phyloP scores from a whole-genome alignment of 148 eudicot species.

The Nyssa sinensis region DNA sequence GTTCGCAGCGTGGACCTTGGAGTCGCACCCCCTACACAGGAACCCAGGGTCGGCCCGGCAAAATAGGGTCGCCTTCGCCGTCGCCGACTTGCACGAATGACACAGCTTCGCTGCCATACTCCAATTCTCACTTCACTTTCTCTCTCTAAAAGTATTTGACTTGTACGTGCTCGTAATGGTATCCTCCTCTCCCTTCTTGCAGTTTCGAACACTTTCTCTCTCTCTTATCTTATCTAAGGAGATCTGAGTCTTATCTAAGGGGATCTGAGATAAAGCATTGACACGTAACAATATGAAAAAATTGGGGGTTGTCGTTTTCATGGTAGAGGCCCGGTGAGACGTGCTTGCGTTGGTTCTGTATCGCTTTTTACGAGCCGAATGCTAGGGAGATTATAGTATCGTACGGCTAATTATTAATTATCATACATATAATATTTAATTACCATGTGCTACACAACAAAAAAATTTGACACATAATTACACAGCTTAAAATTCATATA shows the following conservation, averaged over 20 bases:
- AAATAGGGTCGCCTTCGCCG: constrained; percentile 52
- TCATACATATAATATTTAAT: no score
- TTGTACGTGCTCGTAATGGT: no score
- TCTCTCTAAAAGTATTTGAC: neutral
- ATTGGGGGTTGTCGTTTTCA: constrained; percentile 1
- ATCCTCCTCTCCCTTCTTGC: no score
- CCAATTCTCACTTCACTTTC: constrained; percentile 22
- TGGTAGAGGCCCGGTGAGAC: no score
- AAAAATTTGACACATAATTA: no score
- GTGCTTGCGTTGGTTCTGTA: neutral
- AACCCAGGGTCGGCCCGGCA: constrained; percentile 68
- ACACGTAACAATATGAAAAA: neutral
- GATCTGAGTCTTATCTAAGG: no score
- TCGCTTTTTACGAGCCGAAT: neutral
- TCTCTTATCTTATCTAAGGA: no score
- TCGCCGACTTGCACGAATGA: constrained; percentile 48
- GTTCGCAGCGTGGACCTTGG: constrained; percentile 45
- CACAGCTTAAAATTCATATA: no score
- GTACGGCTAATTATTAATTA: no score
- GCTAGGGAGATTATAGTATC: no score
- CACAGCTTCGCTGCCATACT: constrained; percentile 46
- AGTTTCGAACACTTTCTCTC: neutral
- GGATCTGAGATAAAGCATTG: no score
- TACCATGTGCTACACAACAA: no score
- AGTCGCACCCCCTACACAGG: constrained; percentile 59